Evolutionary conservation across 345 rosid genomes (phyloP).

Genomic region (Cardiospermum halicacabum): DNA sequence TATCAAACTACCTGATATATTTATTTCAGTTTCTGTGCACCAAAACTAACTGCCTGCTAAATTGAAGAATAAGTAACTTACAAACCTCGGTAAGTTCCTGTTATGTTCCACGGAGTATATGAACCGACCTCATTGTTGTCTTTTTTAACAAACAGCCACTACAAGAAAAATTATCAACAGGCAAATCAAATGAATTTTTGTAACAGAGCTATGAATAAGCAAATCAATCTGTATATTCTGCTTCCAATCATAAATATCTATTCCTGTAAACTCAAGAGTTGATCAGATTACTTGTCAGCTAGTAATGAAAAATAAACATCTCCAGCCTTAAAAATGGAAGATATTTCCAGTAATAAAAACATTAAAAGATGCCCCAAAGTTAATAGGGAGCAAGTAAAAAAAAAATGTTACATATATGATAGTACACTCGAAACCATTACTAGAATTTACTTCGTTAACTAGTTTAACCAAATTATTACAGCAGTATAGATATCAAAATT

Average conservation of each 20-base stretch:
- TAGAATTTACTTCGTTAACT: neutral
- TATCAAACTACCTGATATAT: neutral
- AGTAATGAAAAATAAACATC: no score
- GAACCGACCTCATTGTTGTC: constrained; percentile 65
- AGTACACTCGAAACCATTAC: neutral
- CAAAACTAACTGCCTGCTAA: constrained; percentile 1
- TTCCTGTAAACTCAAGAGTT: neutral
- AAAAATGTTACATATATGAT: neutral
- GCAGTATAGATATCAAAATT: neutral
- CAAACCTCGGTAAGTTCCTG: constrained; percentile 96
- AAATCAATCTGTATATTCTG: no score
- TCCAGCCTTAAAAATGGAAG: neutral
- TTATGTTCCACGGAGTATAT: constrained; percentile 82
- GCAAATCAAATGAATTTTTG: constrained; percentile 9
- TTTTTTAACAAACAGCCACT: constrained; percentile 75
- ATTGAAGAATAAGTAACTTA: constrained; percentile 12
- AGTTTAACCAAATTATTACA: neutral
- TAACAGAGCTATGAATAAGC: no score
- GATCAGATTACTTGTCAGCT: no score
- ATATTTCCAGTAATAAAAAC: no score
- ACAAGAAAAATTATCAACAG: constrained; percentile 31
- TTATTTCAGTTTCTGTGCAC: neutral
- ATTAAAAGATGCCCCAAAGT: neutral
- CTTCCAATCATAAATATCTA: neutral
- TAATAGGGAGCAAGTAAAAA: neutral